phyloP scores from a whole-genome alignment of 345 rosid species.

The Conringia planisiliqua region DNA sequence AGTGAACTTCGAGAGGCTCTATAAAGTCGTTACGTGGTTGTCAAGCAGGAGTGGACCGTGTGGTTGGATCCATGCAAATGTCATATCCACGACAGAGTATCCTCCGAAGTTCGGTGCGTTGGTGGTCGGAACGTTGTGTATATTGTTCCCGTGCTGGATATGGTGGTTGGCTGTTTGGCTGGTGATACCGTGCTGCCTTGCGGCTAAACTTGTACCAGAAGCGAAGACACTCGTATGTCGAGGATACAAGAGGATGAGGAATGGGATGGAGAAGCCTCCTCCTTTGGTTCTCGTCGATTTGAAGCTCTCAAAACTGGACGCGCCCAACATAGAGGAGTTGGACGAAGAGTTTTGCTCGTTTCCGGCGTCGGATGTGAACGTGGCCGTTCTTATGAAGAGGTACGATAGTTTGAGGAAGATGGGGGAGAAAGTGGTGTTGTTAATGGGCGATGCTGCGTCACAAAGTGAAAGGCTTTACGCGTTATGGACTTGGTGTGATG shows the following conservation, averaged over 20 bases:
- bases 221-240: background rate
- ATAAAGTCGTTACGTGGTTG: background rate
- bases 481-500: too few relatives aligned
- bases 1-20: background rate
- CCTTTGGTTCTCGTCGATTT: background rate
- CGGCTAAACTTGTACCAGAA: background rate
- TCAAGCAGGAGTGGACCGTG: background rate
- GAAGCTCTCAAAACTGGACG: constrained; percentile 3
- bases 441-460: background rate
- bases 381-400: background rate
- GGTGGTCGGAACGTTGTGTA: too few relatives aligned
- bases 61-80: background rate
- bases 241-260: background rate
- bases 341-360: constrained; percentile 9
- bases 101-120: accelerated
- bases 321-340: background rate
- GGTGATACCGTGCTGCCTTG: background rate
- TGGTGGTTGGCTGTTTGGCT: background rate
- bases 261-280: background rate
- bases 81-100: background rate
- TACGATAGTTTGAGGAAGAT: constrained; percentile 3
- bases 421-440: background rate
- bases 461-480: background rate
- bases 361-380: background rate
- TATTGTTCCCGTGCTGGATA: too few relatives aligned